Base-by-base conservation (phyloP, 345 rosid species). In the Arabis alpina region DNA sequence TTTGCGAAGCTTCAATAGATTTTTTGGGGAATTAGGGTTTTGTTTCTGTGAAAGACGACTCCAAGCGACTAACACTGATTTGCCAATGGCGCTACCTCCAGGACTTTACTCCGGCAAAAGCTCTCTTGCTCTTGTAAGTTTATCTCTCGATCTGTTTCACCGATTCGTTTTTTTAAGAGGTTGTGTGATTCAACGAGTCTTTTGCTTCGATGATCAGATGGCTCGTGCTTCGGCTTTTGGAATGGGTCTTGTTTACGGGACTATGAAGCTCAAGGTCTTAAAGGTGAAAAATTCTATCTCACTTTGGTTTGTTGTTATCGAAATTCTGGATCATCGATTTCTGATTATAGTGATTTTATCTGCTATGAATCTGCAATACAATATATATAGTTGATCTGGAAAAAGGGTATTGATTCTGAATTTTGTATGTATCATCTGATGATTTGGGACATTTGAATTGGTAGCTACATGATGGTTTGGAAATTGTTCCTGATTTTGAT, bases 211-310 rank as follows among this genome's bases (percentile, higher is more conserved):
- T 11, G 43, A 62, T 56, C 64, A 92, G 98, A 92, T 92, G 70
- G 98, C 98, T 84, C 91, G 98, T 65, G 94, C 81, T 27, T 88
- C 98, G 10, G 92, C 96, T 60, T 84, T 92, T 54, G 81, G 91
- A 0, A 10, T 84, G 8, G 98, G 98, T 64, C 79, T 88, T 58
- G 82, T 84, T 23, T 92, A 89, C 47, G 98, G 98, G 10, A 89
- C 72, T 83, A 60, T 89, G 65, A 89, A 92, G 85, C 90, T 92
- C 78, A 92, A 87, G 85, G 86, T 79, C 74, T 83, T 92, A 61
- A 80, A 85, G 96, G 96, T 92, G n/a, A 12, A 0, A 6, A 36
- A 1, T 25, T 60, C 6, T 34, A 13, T 51, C 30, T 24, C 56
- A n/a, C 9, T 28, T 51, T 5, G n/a, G 42, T 13, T 24, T 52